Conservation (phyloP, 306 rosid species). For the Nissolia schottii region DNA sequence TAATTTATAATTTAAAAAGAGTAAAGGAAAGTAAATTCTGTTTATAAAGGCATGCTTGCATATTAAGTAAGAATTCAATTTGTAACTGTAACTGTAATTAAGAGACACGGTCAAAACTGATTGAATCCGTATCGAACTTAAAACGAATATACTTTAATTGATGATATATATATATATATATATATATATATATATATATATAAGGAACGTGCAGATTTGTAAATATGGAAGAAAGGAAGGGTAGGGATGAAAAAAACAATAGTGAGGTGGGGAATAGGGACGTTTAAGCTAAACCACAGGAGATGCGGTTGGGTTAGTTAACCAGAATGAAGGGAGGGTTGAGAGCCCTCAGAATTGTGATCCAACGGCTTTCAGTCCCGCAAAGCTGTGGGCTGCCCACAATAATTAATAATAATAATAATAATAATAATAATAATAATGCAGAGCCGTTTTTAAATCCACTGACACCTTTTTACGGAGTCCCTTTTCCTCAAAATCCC, state of each 20-base stretch:
- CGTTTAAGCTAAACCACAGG: slow-evolving; percentile 19
- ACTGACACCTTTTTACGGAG: background rate
- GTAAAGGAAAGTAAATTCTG: background rate
- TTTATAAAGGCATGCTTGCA: background rate
- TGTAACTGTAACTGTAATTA: background rate
- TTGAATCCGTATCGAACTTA: background rate
- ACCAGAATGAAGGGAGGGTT: slow-evolving; percentile 6
- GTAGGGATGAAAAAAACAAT: background rate
- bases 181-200: too few species aligned
- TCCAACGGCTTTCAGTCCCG: slow-evolving; percentile 39
- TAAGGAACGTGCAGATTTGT: background rate
- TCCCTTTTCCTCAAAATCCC: background rate
- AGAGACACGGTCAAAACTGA: background rate
- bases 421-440: background rate
- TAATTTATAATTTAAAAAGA: background rate
- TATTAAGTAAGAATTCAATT: background rate
- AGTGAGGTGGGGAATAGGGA: background rate
- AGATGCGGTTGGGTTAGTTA: slow-evolving; percentile 20
- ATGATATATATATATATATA: too few species aligned
- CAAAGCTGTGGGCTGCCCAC: slow-evolving; percentile 51
- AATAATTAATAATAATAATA: background rate
- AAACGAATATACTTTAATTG: background rate
- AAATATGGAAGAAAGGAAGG: background rate
- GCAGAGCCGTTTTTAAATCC: slow-evolving; percentile 25
- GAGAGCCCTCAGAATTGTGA: slow-evolving; percentile 24